Base-by-base conservation (phyloP, 176 grass and related monocot genomes). In the Phoenix roebelenii region DNA sequence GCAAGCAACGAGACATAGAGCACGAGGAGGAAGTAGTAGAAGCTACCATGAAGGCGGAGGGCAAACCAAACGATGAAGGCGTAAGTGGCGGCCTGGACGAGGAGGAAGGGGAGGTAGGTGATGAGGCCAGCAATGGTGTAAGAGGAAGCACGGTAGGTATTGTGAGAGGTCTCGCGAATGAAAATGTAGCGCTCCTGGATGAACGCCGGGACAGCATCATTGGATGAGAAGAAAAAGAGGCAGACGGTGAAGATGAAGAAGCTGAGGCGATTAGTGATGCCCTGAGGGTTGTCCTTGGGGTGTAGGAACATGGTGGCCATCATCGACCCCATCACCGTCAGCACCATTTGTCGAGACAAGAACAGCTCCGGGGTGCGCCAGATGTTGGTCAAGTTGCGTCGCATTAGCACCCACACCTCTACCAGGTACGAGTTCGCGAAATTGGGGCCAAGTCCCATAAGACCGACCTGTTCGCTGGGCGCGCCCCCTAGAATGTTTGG, bases 181-280 rank as follows among this genome's bases (percentile, higher is more conserved):
- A 81, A 85, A 69, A 85, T 81, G 69, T 77, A 85, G 1, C 83
- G 50, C 83, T 81, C 73, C 77, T 81, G 77, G 73, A 85, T 85
- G 73, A 85, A 85, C 2, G 83, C 73, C 59, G 77, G 83, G 50
- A 85, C 83, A 51, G 77, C 83, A 54, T 81, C 77, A 63, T 81
- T 85, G 73, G 83, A 85, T 49, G 83, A 81, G 83, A 77, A 85
- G 73, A 85, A 77, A 77, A 81, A 77, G 55, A 81, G 68, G 77
- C 83, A 85, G 15, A 85, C 83, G 73, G 77, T 81, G 73, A 85
- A 85, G 69, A 85, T 77, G 77, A 74, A 85, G 77, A 85, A 85
- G 69, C 83, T 77, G 35, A 81, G 69, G 7, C 83, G 73, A 63
- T 81, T 80, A 17, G 77, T 81, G 50, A 77, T 48, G 0, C 83